phyloP scores from a whole-genome alignment of 2,329 filamentous ascomycete genomes.

The Xylaria polymorpha region DNA sequence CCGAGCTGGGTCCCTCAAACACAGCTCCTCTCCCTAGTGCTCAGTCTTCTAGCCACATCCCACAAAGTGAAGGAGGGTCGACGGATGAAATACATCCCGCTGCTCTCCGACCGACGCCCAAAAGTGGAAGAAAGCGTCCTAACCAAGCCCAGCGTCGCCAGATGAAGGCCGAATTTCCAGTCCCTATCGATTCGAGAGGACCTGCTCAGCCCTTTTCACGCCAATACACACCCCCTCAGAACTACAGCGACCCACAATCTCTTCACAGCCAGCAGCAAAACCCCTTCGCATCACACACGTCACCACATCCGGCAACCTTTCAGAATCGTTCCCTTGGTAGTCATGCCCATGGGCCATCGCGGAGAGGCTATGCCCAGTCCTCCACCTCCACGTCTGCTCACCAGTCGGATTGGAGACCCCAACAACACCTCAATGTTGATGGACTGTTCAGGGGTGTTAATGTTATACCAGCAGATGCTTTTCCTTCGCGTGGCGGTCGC shows the following conservation, averaged over 20 bases:
- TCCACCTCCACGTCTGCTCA: conserved; percentile 33
- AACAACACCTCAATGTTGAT: conserved; percentile 38
- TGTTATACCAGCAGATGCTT: conserved; percentile 43
- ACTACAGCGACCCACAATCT: conserved; percentile 44
- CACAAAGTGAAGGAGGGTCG: neutral
- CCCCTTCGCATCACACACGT: conserved; percentile 49
- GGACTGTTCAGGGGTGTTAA: conserved; percentile 40
- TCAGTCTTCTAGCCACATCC: neutral
- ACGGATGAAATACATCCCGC: conserved; percentile 14
- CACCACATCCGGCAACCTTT: conserved; percentile 35
- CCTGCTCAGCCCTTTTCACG: conserved; percentile 35
- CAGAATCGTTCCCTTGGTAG: conserved; percentile 36
- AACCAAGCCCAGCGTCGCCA: conserved; percentile 74
- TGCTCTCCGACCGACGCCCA: conserved; percentile 35
- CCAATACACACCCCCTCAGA: conserved; percentile 48
- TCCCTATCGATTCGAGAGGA: conserved; percentile 63
- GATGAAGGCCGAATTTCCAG: conserved; percentile 69
- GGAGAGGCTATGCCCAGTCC: conserved; percentile 36
- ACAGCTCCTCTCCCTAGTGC: neutral
- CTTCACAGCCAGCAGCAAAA: conserved; percentile 30
- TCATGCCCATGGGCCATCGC: conserved; percentile 34
- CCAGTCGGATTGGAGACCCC: conserved; percentile 43
- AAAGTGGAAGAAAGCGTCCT: conserved; percentile 61
- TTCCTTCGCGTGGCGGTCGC: conserved; percentile 40
- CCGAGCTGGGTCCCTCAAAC: neutral